Base-by-base conservation (phyloP, 108 stramenopile species). In the Aureococcus anophagefferens region DNA sequence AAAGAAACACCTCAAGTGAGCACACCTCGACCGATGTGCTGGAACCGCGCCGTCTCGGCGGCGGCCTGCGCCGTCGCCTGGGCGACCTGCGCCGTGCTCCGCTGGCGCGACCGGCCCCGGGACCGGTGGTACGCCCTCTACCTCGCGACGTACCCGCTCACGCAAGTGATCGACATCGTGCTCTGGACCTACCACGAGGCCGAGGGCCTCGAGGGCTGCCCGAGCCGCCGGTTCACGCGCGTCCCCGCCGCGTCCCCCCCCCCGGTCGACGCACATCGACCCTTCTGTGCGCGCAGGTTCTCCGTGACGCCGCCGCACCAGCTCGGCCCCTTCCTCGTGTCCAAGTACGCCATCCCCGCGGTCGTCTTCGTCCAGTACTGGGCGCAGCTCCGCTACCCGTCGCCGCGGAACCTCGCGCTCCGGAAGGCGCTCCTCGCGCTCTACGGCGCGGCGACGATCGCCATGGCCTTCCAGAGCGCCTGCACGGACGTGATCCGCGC, bases 401-500 rank as follows among this genome's bases (percentile, higher is more conserved):
- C 70, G 18, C 7, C 29, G 35, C 18, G 35, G 3, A 35, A 45
- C 35, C 28, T 11, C 0, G 11, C 29, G 0, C 0, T 45, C 13
- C 70, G 70, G 1, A 65, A 35, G 17, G 45, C 29, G 17, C 17
- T 71, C 31, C 35, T 36, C 31, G 32, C 34, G 35, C 17, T 62
- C 30, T 65, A 51, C 25, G 18, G 13, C 28, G 3, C 4, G 4
- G 29, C 70, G 11, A 17, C 28, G 9, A 21, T 71, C 25, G 70
- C 29, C 14, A 71, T 71, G 70, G 11, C 11, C 29, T 71, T 25
- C 62, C 51, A 62, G 62, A 45, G 37, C 31, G 65, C 32, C 0
- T 71, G 70, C 70, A 65, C 70, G 25, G 64, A 71, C 65, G 62
- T 71, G 21, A 44, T 71, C 59, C 35, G 35, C 30, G 67, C 67